Evolutionary conservation across 129 eudicot species (phyloP), one percentile per base, ranked within the genome.

Genomic region (Centaurea solstitialis): DNA sequence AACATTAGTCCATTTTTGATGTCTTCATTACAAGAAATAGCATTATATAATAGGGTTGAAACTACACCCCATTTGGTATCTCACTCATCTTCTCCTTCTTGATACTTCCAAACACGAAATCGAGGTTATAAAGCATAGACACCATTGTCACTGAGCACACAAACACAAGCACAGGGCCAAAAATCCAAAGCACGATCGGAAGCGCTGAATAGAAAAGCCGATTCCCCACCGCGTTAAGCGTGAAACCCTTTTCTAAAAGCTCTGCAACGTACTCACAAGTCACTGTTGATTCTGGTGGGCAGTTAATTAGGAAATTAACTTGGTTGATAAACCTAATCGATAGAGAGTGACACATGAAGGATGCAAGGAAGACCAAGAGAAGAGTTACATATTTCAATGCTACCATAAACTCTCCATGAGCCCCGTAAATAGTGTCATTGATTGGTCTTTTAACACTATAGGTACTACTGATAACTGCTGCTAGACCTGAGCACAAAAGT

Each of bases 361-460:
- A 95, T 80, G 88, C 92, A 11, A 95, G 85, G 86, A 92, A 86
- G 20, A 91, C 62, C 1, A 91, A 76, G 82, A 95, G 85, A 9
- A 95, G 86, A 0, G 98, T 83, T 0, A 92, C 99, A 35, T 95
- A 95, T 82, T 95, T 95, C 5, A 95, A 66, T 24, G 97, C 94
- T 71, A 95, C 85, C 87, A 91, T 93, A 79, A 95, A 91, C 76
- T 95, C 99, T 2, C 99, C 99, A 73, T 95, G 99, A n/a, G 90
- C 97, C 2, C 99, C 99, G 21, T 92, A 95, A 12, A 95, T 74
- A 30, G 97, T 24, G 83, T 95, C 97, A 40, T 91, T 88, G 10
- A 95, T 86, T 4, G 97, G 97, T 69, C 89, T 90, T 28, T 95
- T 95, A 43, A 95, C 90, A 79, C 98, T 95, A 81, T 95, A 95